Evolutionary conservation across 345 rosid genomes (phyloP), one percentile per base, ranked within the genome.

Genomic region (Eucalyptus melliodora): DNA sequence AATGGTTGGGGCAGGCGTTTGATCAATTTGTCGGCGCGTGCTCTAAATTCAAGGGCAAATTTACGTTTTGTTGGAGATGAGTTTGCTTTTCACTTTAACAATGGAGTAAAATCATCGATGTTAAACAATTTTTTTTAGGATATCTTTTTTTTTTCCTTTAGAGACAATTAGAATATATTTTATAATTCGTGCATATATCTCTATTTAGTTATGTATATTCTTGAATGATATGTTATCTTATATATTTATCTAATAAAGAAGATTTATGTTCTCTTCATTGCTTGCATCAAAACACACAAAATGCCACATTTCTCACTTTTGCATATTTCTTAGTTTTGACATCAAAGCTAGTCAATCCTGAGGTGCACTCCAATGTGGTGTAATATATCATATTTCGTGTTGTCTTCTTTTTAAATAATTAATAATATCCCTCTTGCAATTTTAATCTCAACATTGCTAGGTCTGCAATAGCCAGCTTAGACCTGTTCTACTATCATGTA

Each of bases 191-290:
- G 0, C 34, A 27, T 12, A 27, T 60, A 27, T 13, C 7, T 60
- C 31, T 6, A 56, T 24, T 59, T 59, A 0, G 0, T 59, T 24
- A 11, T 59, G 14, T 26, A 24, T 26, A 59, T 24, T 26, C 3
- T 24, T 59, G 0, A 24, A 24, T 5, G 65, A 26, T 59, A 59
- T 1, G 13, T 59, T 26, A 26, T 10, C 0, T 2, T 6, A 0
- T 6, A 12, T 27, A 13, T 12, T 62, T 13, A 3, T 27, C 4
- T 13, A 30, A 6, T 13, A 60, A 6, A 62, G 5, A n/a, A 13
- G 1, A 30, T 62, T 62, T 62, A 62, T 60, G 16, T 60, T 30
- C 34, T 62, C 69, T 12, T 62, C 69, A 62, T 27, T 62, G 17
- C 8, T 62, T 1, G 0, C 34, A 6, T 62, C 8, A 13, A 12